Base-by-base conservation (phyloP, 2,329 filamentous ascomycete species). In the Xylaria sp. region DNA sequence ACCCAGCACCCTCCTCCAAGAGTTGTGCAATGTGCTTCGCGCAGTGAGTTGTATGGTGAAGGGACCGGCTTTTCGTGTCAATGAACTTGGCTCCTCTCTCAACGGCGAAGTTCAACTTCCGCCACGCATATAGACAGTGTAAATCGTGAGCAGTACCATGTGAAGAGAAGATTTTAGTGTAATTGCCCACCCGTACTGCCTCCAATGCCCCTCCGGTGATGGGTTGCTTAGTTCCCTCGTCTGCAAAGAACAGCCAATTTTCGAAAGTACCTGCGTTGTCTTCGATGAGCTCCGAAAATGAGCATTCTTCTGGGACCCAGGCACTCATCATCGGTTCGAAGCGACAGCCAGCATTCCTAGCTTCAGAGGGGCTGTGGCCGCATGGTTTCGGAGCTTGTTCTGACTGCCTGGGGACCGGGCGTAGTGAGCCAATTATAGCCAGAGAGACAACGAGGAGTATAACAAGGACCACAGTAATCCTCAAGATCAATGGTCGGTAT, bases 241-340 rank as follows among this genome's bases (percentile, higher is more conserved):
- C 59, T 7, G 59, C 52, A 31, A 62, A 62, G 48, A 62, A 62
- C 12, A 20, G 20, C 59, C 59, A 62, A 31, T 62, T 62, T n/a
- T 62, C 59, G 15, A 62, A 62, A 1, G 59, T 62, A 7, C 59
- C 59, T 15, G 59, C 48, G 34, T 39, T 62, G 20, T 62, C 59
- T 4, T 41, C 46, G 18, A 62, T 62, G 20, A 62, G 59, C 46
- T 62, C 59, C 13, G 31, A 34, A 15, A 62, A 62, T 6, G 51
- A 55, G 48, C 61, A 63, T 9, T 34, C 6, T 15, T 55, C 23
- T 23, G 61, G 61, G 18, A 63, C 13, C 61, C 61, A 63, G 39
- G 61, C 50, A 13, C 61, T 63, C 61, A 63, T 63, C 61, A 63
- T 55, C 8, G 61, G 61, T 9, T 63, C 61, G 13, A 63, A 63